phyloP scores from a whole-genome alignment of 2,329 filamentous ascomycete species.

The Zalaria sp. region DNA sequence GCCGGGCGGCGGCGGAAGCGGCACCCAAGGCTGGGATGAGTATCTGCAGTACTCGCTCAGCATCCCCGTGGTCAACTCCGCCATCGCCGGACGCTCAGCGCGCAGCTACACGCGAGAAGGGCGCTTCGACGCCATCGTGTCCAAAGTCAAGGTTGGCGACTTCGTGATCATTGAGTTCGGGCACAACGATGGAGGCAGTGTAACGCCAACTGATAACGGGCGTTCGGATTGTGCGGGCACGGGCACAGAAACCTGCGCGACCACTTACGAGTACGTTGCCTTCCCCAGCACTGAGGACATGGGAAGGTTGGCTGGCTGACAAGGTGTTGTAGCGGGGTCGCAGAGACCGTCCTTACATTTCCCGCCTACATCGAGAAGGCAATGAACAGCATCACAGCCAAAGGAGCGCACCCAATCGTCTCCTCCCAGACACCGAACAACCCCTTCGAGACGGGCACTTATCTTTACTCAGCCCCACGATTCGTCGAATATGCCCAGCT shows the following conservation, averaged over 20 bases:
- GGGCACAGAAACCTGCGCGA: constrained; percentile 39
- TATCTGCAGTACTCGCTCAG: constrained; percentile 41
- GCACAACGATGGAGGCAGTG: constrained; percentile 54
- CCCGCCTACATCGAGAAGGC: constrained; percentile 46
- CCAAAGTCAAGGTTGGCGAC: constrained; percentile 41
- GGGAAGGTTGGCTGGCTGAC: not conserved
- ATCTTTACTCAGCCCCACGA: constrained; percentile 31
- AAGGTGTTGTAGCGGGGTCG: constrained; percentile 17
- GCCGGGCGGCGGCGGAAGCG: constrained; percentile 27
- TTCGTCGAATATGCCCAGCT: constrained; percentile 43
- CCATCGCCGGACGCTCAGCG: constrained; percentile 51
- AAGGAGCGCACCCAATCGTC: constrained; percentile 48
- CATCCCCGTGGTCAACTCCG: constrained; percentile 45
- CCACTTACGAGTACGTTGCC: constrained; percentile 27
- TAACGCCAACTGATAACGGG: constrained; percentile 43
- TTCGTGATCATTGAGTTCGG: constrained; percentile 60
- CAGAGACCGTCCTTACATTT: constrained; percentile 47
- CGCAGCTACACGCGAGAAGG: constrained; percentile 53
- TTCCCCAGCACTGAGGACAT: not conserved
- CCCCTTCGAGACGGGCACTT: constrained; percentile 44
- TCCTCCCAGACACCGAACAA: constrained; percentile 48
- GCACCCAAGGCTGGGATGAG: constrained; percentile 45
- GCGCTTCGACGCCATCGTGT: constrained; percentile 45
- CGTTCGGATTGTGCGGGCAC: constrained; percentile 45
- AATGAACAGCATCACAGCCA: constrained; percentile 36